Conservation (phyloP, 148 eudicot species). For the Arbutus unedo region DNA sequence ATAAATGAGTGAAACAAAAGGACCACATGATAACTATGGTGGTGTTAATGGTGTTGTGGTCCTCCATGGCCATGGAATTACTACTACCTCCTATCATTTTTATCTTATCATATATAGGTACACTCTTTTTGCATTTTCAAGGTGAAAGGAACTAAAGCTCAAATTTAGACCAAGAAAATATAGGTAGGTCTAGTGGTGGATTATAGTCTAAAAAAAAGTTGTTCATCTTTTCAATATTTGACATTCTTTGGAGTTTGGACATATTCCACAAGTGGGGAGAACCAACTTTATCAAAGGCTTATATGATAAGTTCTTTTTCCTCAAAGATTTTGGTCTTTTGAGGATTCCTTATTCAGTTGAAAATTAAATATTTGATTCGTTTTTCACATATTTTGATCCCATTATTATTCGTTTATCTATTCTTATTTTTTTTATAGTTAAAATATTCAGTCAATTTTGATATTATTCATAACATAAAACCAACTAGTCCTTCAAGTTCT, state of each 20-base stretch:
- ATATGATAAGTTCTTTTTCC: not conserved
- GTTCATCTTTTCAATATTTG: not conserved
- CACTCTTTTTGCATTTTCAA: not conserved
- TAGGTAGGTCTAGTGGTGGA: conserved; percentile 5
- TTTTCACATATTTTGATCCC: not conserved
- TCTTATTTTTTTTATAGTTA: no score
- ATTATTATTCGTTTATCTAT: not conserved
- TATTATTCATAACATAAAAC: no score
- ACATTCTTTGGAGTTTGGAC: not conserved
- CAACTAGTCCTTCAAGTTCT: no score
- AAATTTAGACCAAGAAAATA: not conserved
- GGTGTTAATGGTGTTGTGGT: conserved; percentile 9
- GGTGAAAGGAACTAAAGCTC: not conserved
- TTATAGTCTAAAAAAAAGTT: not conserved
- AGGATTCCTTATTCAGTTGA: not conserved
- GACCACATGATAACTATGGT: conserved; percentile 5
- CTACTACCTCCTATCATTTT: not conserved
- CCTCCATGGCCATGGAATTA: conserved; percentile 3
- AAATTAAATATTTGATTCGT: not conserved
- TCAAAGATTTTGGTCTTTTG: not conserved
- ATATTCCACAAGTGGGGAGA: not conserved
- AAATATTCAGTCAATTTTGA: no score
- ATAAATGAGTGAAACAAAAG: not conserved
- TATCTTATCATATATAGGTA: not conserved
- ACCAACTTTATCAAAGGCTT: not conserved